Base-by-base conservation (phyloP, 768 basidiomycete species). In the Termitomyces sp. region DNA sequence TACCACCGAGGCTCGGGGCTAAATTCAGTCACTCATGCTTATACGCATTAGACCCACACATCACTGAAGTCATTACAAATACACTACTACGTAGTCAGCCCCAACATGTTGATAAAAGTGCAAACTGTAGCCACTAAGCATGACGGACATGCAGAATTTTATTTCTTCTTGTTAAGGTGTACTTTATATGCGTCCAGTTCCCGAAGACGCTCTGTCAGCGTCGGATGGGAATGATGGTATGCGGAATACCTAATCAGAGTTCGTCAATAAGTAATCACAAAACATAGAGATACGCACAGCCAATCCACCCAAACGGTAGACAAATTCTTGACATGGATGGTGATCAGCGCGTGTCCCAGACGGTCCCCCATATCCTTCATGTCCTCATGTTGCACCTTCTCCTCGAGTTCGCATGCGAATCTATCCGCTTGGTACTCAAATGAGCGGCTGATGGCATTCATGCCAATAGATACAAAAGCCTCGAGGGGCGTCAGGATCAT, bases 171-270 rank as follows among this genome's bases (percentile, higher is more conserved):
- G 66, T 76, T 77, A 63, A 75, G 68, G 35, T 76, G 71, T 5
- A 70, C 71, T 64, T 85, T 79, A 76, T 81, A 85, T n/a, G 72
- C 68, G 58, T 96, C 92, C 40, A 97, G 79, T 2, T 84, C 92
- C 61, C 83, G 86, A 65, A 98, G 75, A 8, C 95, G 82, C 74
- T 99, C 95, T 38, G 90, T 88, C 62, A 99, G 71, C 2, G 94
- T 97, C 5, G 96, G 96, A 71, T 99, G 96, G 48, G 91, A 94
- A 72, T 98, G 93, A 70, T 97, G 93, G 65, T 93, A 97, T 22
- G 92, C 91, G 52, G 94, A 97, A 74, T 96, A 97, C 57, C 89
- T 90, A 58, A 5, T 40, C 50, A 20, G 14, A 28, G 24, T 57
- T 43, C 16, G 60, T 57, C 5, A 58, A 24, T 22, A 54, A 28